Evolutionary conservation across 2,329 filamentous ascomycete species (phyloP), one percentile per base, ranked within the genome.

Genomic region (Colletotrichum coccodes): DNA sequence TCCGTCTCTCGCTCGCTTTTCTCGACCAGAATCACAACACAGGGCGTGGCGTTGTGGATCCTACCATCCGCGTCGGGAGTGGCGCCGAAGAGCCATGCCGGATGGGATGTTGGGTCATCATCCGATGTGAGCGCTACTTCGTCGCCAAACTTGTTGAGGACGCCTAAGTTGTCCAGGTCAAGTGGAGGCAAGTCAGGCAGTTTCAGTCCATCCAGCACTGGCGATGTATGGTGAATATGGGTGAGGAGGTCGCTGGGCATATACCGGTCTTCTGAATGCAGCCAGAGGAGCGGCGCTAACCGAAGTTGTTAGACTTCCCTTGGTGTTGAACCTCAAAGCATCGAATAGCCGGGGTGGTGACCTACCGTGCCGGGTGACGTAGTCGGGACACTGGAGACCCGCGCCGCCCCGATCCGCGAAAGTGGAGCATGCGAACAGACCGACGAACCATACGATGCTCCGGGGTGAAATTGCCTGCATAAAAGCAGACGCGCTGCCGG

Each of bases 191-290:
- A 42, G 21, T 64, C 72, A 7, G 18, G 59, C 18, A 78, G 38
- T 2, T 71, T 52, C 18, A 72, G 36, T 7, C 68, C 56, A 18
- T 75, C 52, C 3, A 73, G 23, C 44, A 38, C 64, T 12, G 77
- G 74, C 6, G 71, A 73, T 2, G 76, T 79, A 56, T 76, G 77
- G 8, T 66, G 75, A 54, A 79, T 59, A 63, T 79, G 77, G 42
- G 70, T 42, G 34, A 78, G 72, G 1, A 78, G 60, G 46, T 78
- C 76, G 59, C 74, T 71, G 3, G 76, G 77, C 23, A 70, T 73
- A 50, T 74, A 79, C 1, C 74, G 74, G 34, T 79, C 77, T 8
- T 78, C 72, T 2, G 76, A 76, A 64, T 79, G 76, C 30, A 79
- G 71, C 77, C 76, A 77, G 1, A 78, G 49, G 11, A 79, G 61